Evolutionary conservation across 108 stramenopile genomes (phyloP), one percentile per base, ranked within the genome.

Genomic region (Fragilariopsis cylindrus): DNA sequence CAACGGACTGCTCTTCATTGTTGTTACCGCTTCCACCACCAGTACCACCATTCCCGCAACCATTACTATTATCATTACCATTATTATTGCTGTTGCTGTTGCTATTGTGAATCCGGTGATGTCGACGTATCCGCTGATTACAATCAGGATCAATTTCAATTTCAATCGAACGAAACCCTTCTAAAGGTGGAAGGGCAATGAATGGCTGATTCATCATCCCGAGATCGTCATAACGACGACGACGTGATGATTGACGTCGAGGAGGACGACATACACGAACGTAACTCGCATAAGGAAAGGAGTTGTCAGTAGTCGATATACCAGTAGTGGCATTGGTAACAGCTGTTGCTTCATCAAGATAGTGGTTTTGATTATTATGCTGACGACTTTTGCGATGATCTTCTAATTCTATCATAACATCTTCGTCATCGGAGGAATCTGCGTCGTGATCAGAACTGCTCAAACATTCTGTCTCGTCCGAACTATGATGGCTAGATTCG

Each of bases 391-490:
- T 30, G 11, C 30, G 30, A 30, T 40, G 58, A 30, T 60, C 58
- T 30, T 73, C 70, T 49, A 46, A 57, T 72, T 64, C 66, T 48
- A 66, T 58, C 52, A 72, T 58, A 16, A 74, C 57, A 13, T 76
- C 80, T 74, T 88, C 85, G 19, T 88, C 90, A n/a, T 86, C 88
- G 54, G 85, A 83, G 57, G 87, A 88, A 65, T 89, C 89, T 5
- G 84, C 86, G 55, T 91, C 87, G 69, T 90, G 87, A 73, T 91
- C 90, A 30, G 73, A 73, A 81, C 88, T 92, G 65, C 86, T 89
- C 49, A 85, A 76, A 76, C 85, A 88, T 53, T 90, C 90, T 7
- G 81, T 84, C 71, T 91, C 90, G 68, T 89, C 90, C 74, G 87
- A 86, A 69, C 87, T 88, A 50, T 85, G 85, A 69, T 89, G 85